Conservation (phyloP, 768 basidiomycete genomes). For the Agaricus subrufescens region DNA sequence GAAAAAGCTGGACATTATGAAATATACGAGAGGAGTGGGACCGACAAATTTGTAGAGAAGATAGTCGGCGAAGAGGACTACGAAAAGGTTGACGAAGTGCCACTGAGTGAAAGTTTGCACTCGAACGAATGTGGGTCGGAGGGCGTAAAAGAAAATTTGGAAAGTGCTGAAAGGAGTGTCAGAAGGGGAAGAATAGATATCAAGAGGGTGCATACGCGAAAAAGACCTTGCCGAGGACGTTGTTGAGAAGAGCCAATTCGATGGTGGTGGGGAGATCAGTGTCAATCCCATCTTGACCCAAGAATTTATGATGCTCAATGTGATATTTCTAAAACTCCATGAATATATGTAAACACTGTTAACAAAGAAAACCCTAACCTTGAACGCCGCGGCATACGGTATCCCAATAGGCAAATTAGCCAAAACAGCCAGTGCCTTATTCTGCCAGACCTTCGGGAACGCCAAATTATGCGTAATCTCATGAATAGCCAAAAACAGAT, state of each 20-base stretch:
- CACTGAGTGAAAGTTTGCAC: constrained; percentile 75
- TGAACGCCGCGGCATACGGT: constrained; percentile 94
- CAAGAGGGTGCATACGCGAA: constrained; percentile 69
- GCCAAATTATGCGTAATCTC: constrained; percentile 98
- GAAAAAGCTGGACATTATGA: constrained; percentile 89
- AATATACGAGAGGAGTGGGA: constrained; percentile 61
- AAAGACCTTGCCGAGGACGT: constrained; percentile 96
- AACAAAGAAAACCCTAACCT: constrained; percentile 40
- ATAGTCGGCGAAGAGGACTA: constrained; percentile 70
- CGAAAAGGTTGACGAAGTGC: constrained; percentile 76
- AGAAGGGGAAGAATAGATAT: constrained; percentile 17
- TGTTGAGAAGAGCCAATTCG: constrained; percentile 85
- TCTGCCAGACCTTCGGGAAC: constrained; percentile 75
- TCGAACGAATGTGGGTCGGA: constrained; percentile 91
- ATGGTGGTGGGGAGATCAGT: constrained; percentile 88
- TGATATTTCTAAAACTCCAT: constrained; percentile 66
- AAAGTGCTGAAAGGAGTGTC: constrained; percentile 61
- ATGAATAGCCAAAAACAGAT: constrained; percentile 96
- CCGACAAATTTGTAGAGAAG: constrained; percentile 47
- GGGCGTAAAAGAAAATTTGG: constrained; percentile 96
- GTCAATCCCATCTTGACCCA: constrained; percentile 95
- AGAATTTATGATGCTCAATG: constrained; percentile 92
- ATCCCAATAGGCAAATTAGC: constrained; percentile 93
- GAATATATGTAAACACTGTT: not conserved
- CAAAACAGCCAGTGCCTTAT: constrained; percentile 85